Evolutionary conservation across 805 yeast genomes (phyloP), one percentile per base, ranked within the genome.

Genomic region (Wickerhamiella allomyrinae): DNA sequence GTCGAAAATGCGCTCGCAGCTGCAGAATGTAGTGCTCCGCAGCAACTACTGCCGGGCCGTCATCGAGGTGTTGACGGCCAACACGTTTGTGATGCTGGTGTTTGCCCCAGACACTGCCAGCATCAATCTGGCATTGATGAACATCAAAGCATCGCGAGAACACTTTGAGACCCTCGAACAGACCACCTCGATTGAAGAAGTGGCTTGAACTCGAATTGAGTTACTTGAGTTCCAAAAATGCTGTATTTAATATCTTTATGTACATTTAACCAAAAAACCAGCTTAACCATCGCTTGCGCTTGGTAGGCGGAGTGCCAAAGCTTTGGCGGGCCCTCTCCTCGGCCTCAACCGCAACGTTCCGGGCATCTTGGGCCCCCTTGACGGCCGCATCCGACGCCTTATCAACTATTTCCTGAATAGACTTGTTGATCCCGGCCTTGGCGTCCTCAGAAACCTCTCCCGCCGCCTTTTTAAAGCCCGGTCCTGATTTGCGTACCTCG

Each of bases 1-100:
- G 35, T 76, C 82, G 40, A 87, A 85, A 58, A 68, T 89, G 54
- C 73, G 94, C 55, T 74, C 95, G 4, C 87, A 84, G 52, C 84
- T 89, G 60, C 78, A 73, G 49, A 78, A 82, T 37, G 62, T 89
- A 39, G 74, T 80, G 15, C 68, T 89, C 25, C 77, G 79, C 45
- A 94, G 67, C 13, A 50, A 47, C 35, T 56, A 55, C 39, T 63
- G 63, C 46, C 58, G 63, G 1, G 66, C 64, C 1, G 58, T 63
- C 37, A 54, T 66, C 20, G 70, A 66, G 40, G 59, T 63, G 2
- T 52, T 66, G 43, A 66, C 70, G 7, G 45, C 65, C 15, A 66
- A 66, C 50, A 67, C 69, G 13, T 63, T 63, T 47, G 57, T 67
- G 35, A 62, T 66, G 69, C 65, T 67, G 9, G 63, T 66, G 8